These are phyloP conservation scores for Beauveria caledonica DNA, from an alignment of 2,329 filamentous ascomycete genomes.

Conservation along the genomic window DNA sequence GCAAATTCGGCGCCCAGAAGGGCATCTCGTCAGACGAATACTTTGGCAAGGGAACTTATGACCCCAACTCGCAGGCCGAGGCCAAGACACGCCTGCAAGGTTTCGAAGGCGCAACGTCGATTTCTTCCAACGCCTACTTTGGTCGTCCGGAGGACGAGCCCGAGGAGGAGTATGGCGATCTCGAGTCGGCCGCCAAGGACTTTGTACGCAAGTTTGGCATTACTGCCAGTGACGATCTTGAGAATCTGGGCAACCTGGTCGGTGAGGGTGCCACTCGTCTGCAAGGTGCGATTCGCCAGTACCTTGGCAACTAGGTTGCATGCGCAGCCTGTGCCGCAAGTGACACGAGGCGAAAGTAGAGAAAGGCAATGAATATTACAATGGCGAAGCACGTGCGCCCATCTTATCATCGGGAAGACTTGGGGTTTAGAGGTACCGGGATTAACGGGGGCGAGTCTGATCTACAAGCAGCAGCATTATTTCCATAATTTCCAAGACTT, in stretches of 20 bases:
- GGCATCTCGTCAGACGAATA: constrained; percentile 97
- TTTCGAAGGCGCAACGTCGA: constrained; percentile 85
- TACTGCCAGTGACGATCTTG: constrained; percentile 89
- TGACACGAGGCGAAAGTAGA: neutral
- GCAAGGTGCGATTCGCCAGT: constrained; percentile 64
- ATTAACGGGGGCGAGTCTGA: neutral
- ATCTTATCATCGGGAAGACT: neutral
- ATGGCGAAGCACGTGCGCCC: neutral
- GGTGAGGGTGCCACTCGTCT: constrained; percentile 80
- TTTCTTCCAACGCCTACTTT: constrained; percentile 97
- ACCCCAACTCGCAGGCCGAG: constrained; percentile 71
- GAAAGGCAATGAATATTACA: neutral
- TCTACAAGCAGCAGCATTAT: constrained; percentile 2
- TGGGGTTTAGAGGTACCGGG: neutral
- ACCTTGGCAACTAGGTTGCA: constrained; percentile 46
- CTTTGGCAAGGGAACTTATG: constrained; percentile 84
- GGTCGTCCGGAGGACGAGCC: constrained; percentile 81
- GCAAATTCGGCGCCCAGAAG: constrained; percentile 88
- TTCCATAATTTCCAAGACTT: neutral
- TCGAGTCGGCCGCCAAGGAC: constrained; percentile 91
- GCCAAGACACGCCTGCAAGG: constrained; percentile 81
- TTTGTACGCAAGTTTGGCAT: constrained; percentile 93
- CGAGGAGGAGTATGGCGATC: constrained; percentile 75
- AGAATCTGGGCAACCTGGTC: constrained; percentile 75
- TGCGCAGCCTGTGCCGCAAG: neutral